A percentile compares a stretch with the other conserved stretches of the same genome.
phyloP scores from a whole-genome alignment of 202 grass and related monocot species.

The Panicum virgatum region DNA sequence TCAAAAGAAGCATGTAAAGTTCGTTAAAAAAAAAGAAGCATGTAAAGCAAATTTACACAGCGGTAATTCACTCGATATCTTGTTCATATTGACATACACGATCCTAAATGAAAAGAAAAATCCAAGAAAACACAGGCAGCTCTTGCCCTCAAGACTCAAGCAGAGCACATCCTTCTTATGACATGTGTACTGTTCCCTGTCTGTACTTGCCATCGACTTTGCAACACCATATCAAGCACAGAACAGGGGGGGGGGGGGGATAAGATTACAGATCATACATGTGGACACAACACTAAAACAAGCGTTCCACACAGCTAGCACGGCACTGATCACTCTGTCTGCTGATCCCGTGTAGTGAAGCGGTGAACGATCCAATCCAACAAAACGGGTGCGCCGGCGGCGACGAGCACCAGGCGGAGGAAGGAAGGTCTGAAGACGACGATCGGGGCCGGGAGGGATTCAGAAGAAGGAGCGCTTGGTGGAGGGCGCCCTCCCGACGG shows the following conservation, averaged over 20 bases:
- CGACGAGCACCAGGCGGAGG: background rate
- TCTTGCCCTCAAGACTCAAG: conserved; percentile 20
- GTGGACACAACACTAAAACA: conserved; percentile 72
- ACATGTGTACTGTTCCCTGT: conserved; percentile 14
- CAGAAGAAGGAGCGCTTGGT: conserved; percentile 73
- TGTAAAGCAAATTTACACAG: conserved; percentile 6
- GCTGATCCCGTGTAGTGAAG: conserved; percentile 43
- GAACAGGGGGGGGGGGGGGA: background rate
- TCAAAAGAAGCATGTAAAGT: no score
- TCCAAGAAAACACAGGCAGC: conserved; percentile 41
- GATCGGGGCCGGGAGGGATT: background rate
- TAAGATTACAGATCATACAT: conserved; percentile 37
- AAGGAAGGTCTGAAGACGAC: background rate
- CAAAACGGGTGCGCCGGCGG: background rate
- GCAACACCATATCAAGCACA: conserved; percentile 47
- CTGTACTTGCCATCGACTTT: conserved; percentile 20
- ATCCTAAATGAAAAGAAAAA: conserved; percentile 22
- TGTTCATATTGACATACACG: conserved; percentile 56
- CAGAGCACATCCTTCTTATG: conserved; percentile 42
- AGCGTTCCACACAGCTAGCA: conserved; percentile 60
- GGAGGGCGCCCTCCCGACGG: conserved; percentile 63
- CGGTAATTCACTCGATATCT: conserved; percentile 24
- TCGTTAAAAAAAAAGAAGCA: no score
- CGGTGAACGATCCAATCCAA: conserved; percentile 36
- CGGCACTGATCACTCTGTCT: conserved; percentile 30